Percentiles rank a stretch among this genome's conserved stretches.
Conservation (phyloP, 345 rosid genomes). For the Brassica incana region DNA sequence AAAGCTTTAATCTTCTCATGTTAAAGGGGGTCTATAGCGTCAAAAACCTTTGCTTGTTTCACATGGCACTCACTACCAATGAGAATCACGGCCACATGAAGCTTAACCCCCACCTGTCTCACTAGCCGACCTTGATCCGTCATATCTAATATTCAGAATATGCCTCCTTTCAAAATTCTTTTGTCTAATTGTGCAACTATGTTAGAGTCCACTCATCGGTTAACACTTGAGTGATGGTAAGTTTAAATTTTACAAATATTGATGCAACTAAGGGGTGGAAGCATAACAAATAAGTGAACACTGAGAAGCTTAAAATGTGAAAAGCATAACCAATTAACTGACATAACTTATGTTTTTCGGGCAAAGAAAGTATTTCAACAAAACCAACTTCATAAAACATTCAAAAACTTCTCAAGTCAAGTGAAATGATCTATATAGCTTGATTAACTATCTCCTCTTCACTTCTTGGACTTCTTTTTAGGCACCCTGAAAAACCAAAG, state of each 20-base stretch:
- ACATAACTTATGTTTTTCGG: conserved; percentile 29
- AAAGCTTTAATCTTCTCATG: not conserved
- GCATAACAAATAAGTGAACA: not conserved
- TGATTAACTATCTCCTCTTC: conserved; percentile 21
- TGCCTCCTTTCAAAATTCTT: too few relatives aligned
- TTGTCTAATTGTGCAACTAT: too few relatives aligned
- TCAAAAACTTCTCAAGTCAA: conserved; percentile 28
- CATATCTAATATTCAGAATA: too few relatives aligned
- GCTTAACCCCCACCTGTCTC: too few relatives aligned
- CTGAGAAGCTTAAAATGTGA: not conserved
- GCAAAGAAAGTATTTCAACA: conserved; percentile 26
- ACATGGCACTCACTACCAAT: not conserved
- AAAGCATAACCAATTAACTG: conserved; percentile 20
- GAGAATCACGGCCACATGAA: not conserved
- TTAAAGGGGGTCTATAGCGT: not conserved
- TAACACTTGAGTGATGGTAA: not conserved
- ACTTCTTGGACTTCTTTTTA: conserved; percentile 43
- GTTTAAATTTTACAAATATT: not conserved
- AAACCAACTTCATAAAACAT: conserved; percentile 27
- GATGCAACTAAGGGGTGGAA: not conserved
- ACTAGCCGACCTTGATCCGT: too few relatives aligned
- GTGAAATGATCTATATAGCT: conserved; percentile 25
- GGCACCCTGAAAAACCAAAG: conserved; percentile 13
- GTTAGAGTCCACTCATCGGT: not conserved
- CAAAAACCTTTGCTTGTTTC: not conserved